phyloP scores from a whole-genome alignment of 768 basidiomycete genomes.

The Termitomyces sp. region DNA sequence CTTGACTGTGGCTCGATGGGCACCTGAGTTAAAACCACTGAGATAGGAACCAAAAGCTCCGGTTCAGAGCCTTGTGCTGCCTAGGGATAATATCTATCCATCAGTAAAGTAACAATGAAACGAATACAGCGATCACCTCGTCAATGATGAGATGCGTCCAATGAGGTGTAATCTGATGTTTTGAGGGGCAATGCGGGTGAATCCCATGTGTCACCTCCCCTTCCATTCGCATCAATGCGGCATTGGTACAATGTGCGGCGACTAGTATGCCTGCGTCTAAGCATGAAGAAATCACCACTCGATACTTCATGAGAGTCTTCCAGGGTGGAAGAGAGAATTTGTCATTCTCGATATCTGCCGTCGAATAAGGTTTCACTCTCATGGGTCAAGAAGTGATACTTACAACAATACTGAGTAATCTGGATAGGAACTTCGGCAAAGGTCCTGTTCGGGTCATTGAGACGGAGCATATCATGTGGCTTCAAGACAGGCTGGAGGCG shows the following conservation, averaged over 20 bases:
- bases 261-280: slow-evolving; percentile 40
- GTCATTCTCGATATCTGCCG: slow-evolving; percentile 39
- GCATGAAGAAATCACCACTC: slow-evolving; percentile 42
- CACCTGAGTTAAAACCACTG: slow-evolving; percentile 32
- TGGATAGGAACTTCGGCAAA: slow-evolving; percentile 43
- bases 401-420: slow-evolving; percentile 45
- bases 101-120: neutral
- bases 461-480: slow-evolving; percentile 39
- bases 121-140: slow-evolving; percentile 26
- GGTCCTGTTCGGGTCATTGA: slow-evolving; percentile 44
- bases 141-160: slow-evolving; percentile 52
- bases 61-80: slow-evolving; percentile 51
- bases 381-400: slow-evolving; percentile 9
- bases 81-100: slow-evolving; percentile 17
- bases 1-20: slow-evolving; percentile 6
- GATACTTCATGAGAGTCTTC: slow-evolving; percentile 38
- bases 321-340: slow-evolving; percentile 41
- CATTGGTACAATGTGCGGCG: slow-evolving; percentile 40
- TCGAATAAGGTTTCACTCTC: neutral
- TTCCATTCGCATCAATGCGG: slow-evolving; percentile 32
- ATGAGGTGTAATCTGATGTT: slow-evolving; percentile 32
- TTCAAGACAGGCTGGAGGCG: slow-evolving; percentile 31
- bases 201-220: slow-evolving; percentile 27
- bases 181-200: slow-evolving; percentile 29
- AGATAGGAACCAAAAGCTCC: slow-evolving; percentile 44